A percentile compares a stretch with the other conserved stretches of the same genome.
These are phyloP conservation scores for Mortierella sp. DNA, from an alignment of 371 early-diverging fungal genomes.

Conservation along the genomic window DNA sequence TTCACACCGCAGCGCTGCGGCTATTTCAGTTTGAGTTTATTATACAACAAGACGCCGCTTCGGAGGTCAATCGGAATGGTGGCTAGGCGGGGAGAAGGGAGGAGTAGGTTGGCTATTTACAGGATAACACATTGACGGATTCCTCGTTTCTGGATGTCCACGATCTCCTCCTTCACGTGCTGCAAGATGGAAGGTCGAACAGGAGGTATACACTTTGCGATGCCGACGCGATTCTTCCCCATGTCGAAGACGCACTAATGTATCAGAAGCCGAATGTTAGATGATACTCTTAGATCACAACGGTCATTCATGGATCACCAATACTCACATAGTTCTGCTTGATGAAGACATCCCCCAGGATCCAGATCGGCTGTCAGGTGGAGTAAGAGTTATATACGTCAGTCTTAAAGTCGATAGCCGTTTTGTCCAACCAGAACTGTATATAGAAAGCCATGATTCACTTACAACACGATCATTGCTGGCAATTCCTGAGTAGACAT, in stretches of 20 bases:
- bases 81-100: too few relatives aligned
- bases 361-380: conserved; percentile 30
- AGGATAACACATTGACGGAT: conserved; percentile 19
- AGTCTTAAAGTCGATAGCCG: not conserved
- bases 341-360: conserved; percentile 57
- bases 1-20: conserved; percentile 2
- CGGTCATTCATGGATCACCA: not conserved
- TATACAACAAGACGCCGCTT: too few relatives aligned
- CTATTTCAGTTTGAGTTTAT: not conserved
- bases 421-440: not conserved
- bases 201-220: conserved; percentile 45
- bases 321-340: conserved; percentile 58
- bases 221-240: conserved; percentile 38
- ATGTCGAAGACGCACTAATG: conserved; percentile 40
- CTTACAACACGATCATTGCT: conserved; percentile 39
- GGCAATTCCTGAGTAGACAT: conserved; percentile 44
- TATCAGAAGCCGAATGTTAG: not conserved
- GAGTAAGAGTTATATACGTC: too few relatives aligned
- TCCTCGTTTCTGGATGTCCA: conserved; percentile 7
- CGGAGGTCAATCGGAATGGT: too few relatives aligned
- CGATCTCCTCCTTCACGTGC: conserved; percentile 30
- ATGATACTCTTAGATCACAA: not conserved
- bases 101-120: too few relatives aligned
- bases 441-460: not conserved
- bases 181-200: conserved; percentile 9